A percentile compares a stretch with the other conserved stretches of the same genome.
Evolutionary conservation across 495 filamentous ascomycete genomes (phyloP).

Genomic region (Talaromyces proteolyticus): DNA sequence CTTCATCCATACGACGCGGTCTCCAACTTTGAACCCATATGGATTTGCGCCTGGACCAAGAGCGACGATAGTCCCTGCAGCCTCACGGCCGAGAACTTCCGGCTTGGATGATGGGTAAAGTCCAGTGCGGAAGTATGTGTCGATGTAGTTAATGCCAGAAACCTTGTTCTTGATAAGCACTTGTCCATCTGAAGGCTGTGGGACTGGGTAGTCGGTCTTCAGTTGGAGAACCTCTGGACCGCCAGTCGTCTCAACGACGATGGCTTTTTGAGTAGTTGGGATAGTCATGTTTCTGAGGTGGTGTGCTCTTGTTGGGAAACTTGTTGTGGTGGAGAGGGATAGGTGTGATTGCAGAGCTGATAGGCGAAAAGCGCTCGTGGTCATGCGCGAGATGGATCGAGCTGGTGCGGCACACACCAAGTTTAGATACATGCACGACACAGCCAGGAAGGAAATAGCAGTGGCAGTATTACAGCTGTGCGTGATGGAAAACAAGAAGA

Average conservation of each 20-base stretch:
- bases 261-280: slow-evolving; percentile 69
- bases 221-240: slow-evolving; percentile 74
- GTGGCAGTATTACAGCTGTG: too few relatives aligned
- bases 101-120: slow-evolving; percentile 76
- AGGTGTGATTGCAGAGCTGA: slow-evolving; percentile 18
- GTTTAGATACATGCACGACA: not conserved
- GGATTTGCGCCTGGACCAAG: slow-evolving; percentile 37
- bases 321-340: too few relatives aligned
- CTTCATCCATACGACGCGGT: slow-evolving; percentile 62
- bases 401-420: not conserved
- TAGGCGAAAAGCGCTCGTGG: slow-evolving; percentile 13
- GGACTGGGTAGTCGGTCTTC: slow-evolving; percentile 70
- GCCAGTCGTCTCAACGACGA: slow-evolving; percentile 70
- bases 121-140: slow-evolving; percentile 84
- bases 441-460: too few relatives aligned
- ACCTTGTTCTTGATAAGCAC: slow-evolving; percentile 82
- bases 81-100: slow-evolving; percentile 80
- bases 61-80: slow-evolving; percentile 55
- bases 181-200: slow-evolving; percentile 61
- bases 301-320: too few relatives aligned
- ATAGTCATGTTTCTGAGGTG: too few relatives aligned
- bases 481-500: too few relatives aligned
- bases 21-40: slow-evolving; percentile 51
- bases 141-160: slow-evolving; percentile 85
- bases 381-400: not conserved